Percentiles rank a stretch among this genome's conserved stretches.
These are phyloP conservation scores for Cordyceps cicadae DNA, from an alignment of 2,329 filamentous ascomycete genomes.

Conservation along the genomic window DNA sequence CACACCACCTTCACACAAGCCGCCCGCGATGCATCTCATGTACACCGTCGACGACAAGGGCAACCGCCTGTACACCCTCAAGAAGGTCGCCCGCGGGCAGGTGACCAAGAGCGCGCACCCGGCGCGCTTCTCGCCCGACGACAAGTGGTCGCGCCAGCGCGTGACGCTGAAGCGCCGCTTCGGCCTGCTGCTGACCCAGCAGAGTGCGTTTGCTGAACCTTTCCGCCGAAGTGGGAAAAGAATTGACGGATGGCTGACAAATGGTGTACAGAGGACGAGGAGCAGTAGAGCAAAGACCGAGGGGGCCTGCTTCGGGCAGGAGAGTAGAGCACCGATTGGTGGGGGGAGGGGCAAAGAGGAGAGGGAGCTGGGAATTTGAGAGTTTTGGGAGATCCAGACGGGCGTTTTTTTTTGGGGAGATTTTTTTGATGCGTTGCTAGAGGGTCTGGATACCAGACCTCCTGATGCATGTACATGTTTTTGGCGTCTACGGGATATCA, in stretches of 20 bases:
- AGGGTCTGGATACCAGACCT: neutral
- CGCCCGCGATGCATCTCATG: constrained; percentile 52
- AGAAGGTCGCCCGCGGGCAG: constrained; percentile 75
- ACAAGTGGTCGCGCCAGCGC: constrained; percentile 96
- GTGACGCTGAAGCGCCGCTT: constrained; percentile 94
- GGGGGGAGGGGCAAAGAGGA: too few species aligned
- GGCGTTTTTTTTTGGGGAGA: constrained; percentile 7
- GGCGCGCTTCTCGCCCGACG: constrained; percentile 92
- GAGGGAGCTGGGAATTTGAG: too few species aligned
- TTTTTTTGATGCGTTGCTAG: neutral
- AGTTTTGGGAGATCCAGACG: neutral
- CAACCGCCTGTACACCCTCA: constrained; percentile 89
- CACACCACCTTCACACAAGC: too few species aligned
- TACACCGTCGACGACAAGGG: constrained; percentile 76
- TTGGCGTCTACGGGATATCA: neutral
- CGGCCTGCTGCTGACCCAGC: constrained; percentile 77
- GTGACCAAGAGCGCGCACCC: constrained; percentile 96
- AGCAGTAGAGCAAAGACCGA: too few species aligned
- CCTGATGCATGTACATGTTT: neutral
- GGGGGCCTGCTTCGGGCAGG: too few species aligned
- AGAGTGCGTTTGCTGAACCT: constrained; percentile 31
- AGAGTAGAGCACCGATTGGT: too few species aligned
- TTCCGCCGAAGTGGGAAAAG: too few species aligned
- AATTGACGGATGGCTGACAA: too few species aligned
- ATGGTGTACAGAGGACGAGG: too few species aligned